phyloP scores from a whole-genome alignment of 1,284 basidiomycete species.

The Ustilago tritici region DNA sequence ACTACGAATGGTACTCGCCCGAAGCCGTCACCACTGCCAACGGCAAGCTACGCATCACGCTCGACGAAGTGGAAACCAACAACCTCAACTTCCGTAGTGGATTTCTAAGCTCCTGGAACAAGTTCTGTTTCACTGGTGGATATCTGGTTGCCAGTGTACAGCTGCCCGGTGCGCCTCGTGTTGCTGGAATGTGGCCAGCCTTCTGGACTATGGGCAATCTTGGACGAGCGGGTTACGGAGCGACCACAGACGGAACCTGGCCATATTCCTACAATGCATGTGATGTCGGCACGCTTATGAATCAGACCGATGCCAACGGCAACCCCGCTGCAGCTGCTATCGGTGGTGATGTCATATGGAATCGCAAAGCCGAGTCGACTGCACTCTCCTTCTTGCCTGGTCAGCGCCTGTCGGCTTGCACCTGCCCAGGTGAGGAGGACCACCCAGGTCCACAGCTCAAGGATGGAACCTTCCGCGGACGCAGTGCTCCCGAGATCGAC shows the following conservation, averaged over 20 bases:
- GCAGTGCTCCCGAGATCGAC: conserved; percentile 78
- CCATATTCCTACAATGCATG: conserved; percentile 74
- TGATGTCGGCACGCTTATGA: conserved; percentile 63
- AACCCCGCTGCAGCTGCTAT: conserved; percentile 36
- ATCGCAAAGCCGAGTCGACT: conserved; percentile 62
- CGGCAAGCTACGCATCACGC: conserved; percentile 83
- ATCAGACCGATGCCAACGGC: conserved; percentile 59
- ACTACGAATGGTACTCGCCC: conserved; percentile 77
- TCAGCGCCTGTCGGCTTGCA: conserved; percentile 78
- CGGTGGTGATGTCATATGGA: conserved; percentile 58
- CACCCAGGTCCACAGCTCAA: conserved; percentile 81
- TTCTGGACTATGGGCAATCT: conserved; percentile 88
- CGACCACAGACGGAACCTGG: conserved; percentile 76
- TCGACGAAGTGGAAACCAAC: conserved; percentile 72
- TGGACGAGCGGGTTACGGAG: conserved; percentile 67
- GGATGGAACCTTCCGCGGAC: conserved; percentile 80
- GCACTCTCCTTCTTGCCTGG: conserved; percentile 76
- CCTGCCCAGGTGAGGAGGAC: conserved; percentile 80
- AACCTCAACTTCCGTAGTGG: conserved; percentile 77
- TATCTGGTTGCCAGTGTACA: conserved; percentile 81
- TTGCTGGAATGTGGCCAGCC: conserved; percentile 70
- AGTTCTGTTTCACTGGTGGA: conserved; percentile 94
- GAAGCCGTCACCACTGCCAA: conserved; percentile 80
- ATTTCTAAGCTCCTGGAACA: conserved; percentile 79
- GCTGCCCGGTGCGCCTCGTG: conserved; percentile 79